Base-by-base conservation (phyloP, 2,329 filamentous ascomycete genomes). In the Akanthomyces lecanii region DNA sequence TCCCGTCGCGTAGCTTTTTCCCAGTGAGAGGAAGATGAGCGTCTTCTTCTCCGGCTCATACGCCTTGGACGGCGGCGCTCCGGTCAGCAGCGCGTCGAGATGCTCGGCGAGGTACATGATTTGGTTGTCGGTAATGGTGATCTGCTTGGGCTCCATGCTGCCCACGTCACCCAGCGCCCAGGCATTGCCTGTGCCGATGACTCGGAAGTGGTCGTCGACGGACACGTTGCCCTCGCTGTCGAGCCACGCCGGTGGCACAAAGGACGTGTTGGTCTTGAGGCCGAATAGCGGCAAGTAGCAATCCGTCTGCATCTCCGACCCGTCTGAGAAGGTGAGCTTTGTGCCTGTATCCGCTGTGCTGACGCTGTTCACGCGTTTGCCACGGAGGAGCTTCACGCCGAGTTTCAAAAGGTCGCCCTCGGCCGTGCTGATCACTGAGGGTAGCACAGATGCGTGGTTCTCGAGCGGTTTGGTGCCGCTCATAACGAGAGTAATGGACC, bases 231-330 rank as follows among this genome's bases (percentile, higher is more conserved):
- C 73, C 0, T 59, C 25, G 2, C 65, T 47, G 40, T 77, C 75
- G 4, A 77, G 65, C 51, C 79, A 69, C 1, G 66, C 50, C 0
- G 63, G 45, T 0, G 78, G 75, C 12, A 76, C 62, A 61, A 81
- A 81, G 0, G 69, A 66, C 0, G 75, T 78, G 69, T 83, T 84
- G 54, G 76, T 71, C 1, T 67, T 63, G 16, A 78, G 63, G 44
- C 82, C 82, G 62, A 76, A 74, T 0, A 80, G 74, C 0, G 81
- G 79, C 3, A 84, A 70, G 67, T 80, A 77, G 40, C 81, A 67
- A 21, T 76, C 75, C 47, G 74, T 67, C 3, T 66, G 69, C 52
- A 71, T 65, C 4, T 70, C 71, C n/a, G 64, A 67, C 30, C 70
- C 70, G 44, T 70, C 69, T 5, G 71, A 75, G 40, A 78, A 65